phyloP scores from a whole-genome alignment of 345 rosid species.

The Garcia nutans region DNA sequence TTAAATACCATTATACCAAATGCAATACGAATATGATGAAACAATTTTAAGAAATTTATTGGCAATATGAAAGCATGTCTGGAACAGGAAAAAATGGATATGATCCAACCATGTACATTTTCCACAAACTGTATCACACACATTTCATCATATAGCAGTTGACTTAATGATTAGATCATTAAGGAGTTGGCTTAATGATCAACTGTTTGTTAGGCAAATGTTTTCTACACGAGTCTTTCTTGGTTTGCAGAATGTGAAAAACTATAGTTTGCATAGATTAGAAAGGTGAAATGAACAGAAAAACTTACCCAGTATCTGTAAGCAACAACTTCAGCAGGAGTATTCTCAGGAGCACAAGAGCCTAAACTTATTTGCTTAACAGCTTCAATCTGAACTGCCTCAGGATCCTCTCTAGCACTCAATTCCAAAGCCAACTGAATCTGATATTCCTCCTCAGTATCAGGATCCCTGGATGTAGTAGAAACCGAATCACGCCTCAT shows the following conservation, averaged over 20 bases:
- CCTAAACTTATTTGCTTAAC: slow-evolving; percentile 92
- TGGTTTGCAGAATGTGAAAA: slow-evolving; percentile 11
- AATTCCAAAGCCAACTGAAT: slow-evolving; percentile 86
- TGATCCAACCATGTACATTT: slow-evolving; percentile 9
- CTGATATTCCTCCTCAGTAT: slow-evolving; percentile 84
- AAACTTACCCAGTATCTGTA: slow-evolving; percentile 88
- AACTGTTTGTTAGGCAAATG: neutral
- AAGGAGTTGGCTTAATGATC: neutral
- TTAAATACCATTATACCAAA: neutral
- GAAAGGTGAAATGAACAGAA: slow-evolving; percentile 12
- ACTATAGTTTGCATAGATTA: neutral
- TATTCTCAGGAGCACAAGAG: slow-evolving; percentile 65
- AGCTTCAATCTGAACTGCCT: slow-evolving; percentile 96
- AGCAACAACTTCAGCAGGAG: slow-evolving; percentile 91
- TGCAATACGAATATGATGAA: neutral
- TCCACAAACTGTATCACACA: neutral
- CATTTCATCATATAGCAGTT: neutral
- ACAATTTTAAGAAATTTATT: neutral
- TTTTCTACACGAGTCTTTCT: neutral
- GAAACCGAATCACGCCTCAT: slow-evolving; percentile 55
- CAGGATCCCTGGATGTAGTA: slow-evolving; percentile 63
- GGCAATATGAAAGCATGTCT: neutral
- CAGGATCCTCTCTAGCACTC: slow-evolving; percentile 98
- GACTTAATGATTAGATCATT: neutral
- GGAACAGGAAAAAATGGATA: neutral